Base-by-base conservation (phyloP, 495 filamentous ascomycete species). In the Cladorrhinum samala region DNA sequence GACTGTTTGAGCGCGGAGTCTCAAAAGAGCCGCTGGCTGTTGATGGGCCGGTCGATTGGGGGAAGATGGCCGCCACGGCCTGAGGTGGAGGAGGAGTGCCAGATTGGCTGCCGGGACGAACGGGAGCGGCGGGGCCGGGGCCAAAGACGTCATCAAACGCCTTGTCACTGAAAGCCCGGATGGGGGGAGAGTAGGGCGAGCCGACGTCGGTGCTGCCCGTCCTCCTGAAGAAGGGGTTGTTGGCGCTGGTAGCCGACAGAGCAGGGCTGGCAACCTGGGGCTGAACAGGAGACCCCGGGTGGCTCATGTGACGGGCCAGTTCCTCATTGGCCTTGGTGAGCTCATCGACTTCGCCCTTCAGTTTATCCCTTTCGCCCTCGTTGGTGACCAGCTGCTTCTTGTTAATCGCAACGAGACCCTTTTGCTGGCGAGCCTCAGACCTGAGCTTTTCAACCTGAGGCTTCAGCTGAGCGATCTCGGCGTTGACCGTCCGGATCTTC, bases 371-470 rank as follows among this genome's bases (percentile, higher is more conserved):
- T 61, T 97, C 93, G 25, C 76, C 80, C 68, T 98, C 94, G 54
- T 84, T 85, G 1, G 92, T 95, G 33, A 86, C 78, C 44, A 96
- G 76, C 71, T 98, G 93, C 72, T 98, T 97, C 73, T 94, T 96
- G 72, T 94, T 95, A 70, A 98, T 97, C 3, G 94, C 89, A 41
- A 94, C 93, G 40, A 96, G 70, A 9, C 93, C 93, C 69, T 94
- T 96, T 70, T 96, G 90, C 64, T 96, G 93, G 18, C 93, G 83
- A 37, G 91, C 88, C 57, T 93, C 88, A 9, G 83, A 86, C 64
- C 88, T 85, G 49, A 94, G 75, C 72, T 95, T 95, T 59, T 98
- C 93, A 46, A 97, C 77, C 46, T 90, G 83, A 7, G 89, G 91
- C 67, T 88, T 90, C 25, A 97, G 73, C 69, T 87, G 83, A 27